Evolutionary conservation across 352 stramenopile genomes (phyloP), one percentile per base, ranked within the genome.

Genomic region (Vaucheria bursata): DNA sequence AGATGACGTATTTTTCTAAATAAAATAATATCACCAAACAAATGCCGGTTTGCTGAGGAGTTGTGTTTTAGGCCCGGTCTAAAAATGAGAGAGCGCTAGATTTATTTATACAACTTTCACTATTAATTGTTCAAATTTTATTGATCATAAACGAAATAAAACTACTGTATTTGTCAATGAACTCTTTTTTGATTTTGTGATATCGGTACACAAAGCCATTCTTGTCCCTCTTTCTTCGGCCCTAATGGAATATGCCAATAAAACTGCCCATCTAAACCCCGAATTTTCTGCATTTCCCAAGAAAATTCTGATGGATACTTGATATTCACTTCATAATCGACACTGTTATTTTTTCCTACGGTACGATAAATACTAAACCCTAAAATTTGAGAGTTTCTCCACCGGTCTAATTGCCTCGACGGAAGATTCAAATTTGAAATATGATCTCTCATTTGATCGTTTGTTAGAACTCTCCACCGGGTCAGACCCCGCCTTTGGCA

Each of bases 181-280:
- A n/a, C n/a, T n/a, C n/a, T n/a, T n/a, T n/a, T n/a, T n/a, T n/a
- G n/a, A n/a, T n/a, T n/a, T n/a, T n/a, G n/a, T n/a, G n/a, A n/a
- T n/a, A n/a, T n/a, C n/a, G n/a, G n/a, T n/a, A 69, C 34, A 69
- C 59, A 69, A 6, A 69, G 59, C 59, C 59, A 69, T 29, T 59
- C 45, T 25, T 34, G 29, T 29, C 59, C 59, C 4, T 18, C 29
- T 8, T 29, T 34, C 18, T 38, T 8, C 18, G 18, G 18, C 4
- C 59, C 18, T 29, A 69, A 29, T 29, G 59, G 59, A 6, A 69
- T 29, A 38, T 69, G 59, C 59, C 59, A 69, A 29, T 38, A 18
- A 25, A 12, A 25, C 45, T 25, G 12, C 12, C 45, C 45, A 12
- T 25, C 45, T 25, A 18, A 12, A 12, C 45, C 45, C 45, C 25